Evolutionary conservation across 2,329 filamentous ascomycete genomes (phyloP).

Genomic region (Fusarium sp.): DNA sequence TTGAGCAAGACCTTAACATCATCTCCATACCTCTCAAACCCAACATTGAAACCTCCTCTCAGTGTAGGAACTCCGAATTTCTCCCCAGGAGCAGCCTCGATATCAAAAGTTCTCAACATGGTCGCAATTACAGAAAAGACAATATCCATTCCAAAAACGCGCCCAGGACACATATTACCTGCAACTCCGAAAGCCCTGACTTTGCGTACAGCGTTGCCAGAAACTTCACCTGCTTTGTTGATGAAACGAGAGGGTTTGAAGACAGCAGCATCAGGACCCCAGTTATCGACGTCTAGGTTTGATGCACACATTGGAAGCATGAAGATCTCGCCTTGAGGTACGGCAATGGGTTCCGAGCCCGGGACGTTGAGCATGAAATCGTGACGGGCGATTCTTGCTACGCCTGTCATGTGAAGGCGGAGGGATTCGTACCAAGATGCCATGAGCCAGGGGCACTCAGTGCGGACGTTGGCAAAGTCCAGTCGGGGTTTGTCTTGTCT

Average conservation of each 20-base stretch:
- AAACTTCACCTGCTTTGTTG: slow-evolving; percentile 34
- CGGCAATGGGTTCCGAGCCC: slow-evolving; percentile 28
- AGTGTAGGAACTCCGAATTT: slow-evolving; percentile 39
- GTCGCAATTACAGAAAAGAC: slow-evolving; percentile 45
- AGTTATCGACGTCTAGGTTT: slow-evolving; percentile 43
- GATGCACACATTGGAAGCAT: slow-evolving; percentile 49
- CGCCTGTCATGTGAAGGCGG: slow-evolving; percentile 48
- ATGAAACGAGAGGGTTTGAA: slow-evolving; percentile 49
- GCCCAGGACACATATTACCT: slow-evolving; percentile 48
- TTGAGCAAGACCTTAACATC: slow-evolving; percentile 44
- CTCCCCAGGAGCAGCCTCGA: slow-evolving; percentile 31
- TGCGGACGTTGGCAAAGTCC: slow-evolving; percentile 40
- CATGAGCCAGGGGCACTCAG: slow-evolving; percentile 47
- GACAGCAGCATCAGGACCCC: slow-evolving; percentile 44
- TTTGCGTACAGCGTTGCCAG: slow-evolving; percentile 38
- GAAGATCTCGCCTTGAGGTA: slow-evolving; percentile 47
- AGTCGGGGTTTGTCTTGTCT: slow-evolving; percentile 26
- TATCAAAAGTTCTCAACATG: slow-evolving; percentile 45
- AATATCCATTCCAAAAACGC: slow-evolving; percentile 47
- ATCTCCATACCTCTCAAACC: slow-evolving; percentile 47
- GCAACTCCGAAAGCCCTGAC: slow-evolving; percentile 49
- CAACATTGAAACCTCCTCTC: slow-evolving; percentile 45
- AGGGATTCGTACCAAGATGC: slow-evolving; percentile 49
- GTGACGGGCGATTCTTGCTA: slow-evolving; percentile 46
- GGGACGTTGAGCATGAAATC: slow-evolving; percentile 43